Percentiles rank a stretch among this genome's conserved stretches.
These are phyloP conservation scores for Tolypocladium cylindrosporum DNA, from an alignment of 2,329 filamentous ascomycete species.

Conservation along the genomic window DNA sequence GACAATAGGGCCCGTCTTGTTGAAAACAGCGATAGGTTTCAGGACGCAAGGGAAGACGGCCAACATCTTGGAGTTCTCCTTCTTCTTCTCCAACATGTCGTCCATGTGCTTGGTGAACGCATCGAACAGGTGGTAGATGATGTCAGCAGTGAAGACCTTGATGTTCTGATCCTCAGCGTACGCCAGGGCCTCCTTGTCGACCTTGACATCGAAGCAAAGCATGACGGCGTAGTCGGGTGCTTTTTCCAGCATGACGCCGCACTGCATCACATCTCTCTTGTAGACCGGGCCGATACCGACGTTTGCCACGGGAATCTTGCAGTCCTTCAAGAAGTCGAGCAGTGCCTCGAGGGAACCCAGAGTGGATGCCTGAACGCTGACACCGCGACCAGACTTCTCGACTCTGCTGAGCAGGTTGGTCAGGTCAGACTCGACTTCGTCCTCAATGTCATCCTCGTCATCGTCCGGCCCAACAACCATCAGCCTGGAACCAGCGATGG, in stretches of 20 bases:
- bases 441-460: slow-evolving; percentile 92
- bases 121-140: slow-evolving; percentile 98
- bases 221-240: slow-evolving; percentile 93
- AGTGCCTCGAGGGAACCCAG: slow-evolving; percentile 93
- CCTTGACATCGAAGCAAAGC: slow-evolving; percentile 99
- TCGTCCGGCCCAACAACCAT: slow-evolving; percentile 92
- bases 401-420: slow-evolving; percentile 86
- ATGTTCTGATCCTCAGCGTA: slow-evolving; percentile 92
- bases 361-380: slow-evolving; percentile 94
- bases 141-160: slow-evolving; percentile 97
- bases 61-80: slow-evolving; percentile 90
- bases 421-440: slow-evolving; percentile 92
- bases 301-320: slow-evolving; percentile 95
- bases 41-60: slow-evolving; percentile 97
- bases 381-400: slow-evolving; percentile 84
- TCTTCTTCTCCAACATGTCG: slow-evolving; percentile 76
- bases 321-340: slow-evolving; percentile 88
- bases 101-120: slow-evolving; percentile 93
- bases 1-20: slow-evolving; percentile 94
- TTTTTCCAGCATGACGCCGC: slow-evolving; percentile 95
- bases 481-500: slow-evolving; percentile 90
- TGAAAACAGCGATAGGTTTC: slow-evolving; percentile 85
- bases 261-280: slow-evolving; percentile 95
- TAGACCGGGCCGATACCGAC: slow-evolving; percentile 96
- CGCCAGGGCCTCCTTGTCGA: slow-evolving; percentile 86